Base-by-base conservation (phyloP, 192 early-diverging fungal genomes). In the Irineochytrium annulatum region DNA sequence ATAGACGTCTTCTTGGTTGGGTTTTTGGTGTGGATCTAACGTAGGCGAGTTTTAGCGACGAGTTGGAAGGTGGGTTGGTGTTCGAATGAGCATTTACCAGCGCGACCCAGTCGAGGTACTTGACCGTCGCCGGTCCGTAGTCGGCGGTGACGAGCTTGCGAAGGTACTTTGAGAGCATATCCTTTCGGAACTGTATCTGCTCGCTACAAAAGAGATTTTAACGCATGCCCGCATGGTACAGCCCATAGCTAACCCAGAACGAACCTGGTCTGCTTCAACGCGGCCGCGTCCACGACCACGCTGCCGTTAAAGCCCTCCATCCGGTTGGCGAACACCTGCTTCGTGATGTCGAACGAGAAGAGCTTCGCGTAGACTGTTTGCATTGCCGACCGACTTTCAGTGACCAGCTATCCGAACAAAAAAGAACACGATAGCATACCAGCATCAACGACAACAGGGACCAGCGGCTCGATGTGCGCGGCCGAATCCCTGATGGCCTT, bases 21-120 rank as follows among this genome's bases (percentile, higher is more conserved):
- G 29, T 81, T 90, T 31, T 87, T 75, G 19, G 81, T 85, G 48
- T 51, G 48, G 6, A 51, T 51, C 30, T 33, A n/a, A n/a, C n/a
- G n/a, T n/a, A n/a, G n/a, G n/a, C n/a, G n/a, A n/a, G n/a, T n/a
- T n/a, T n/a, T n/a, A n/a, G n/a, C n/a, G n/a, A n/a, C n/a, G n/a
- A n/a, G n/a, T n/a, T n/a, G n/a, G n/a, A n/a, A n/a, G n/a, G n/a
- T n/a, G n/a, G n/a, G n/a, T n/a, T n/a, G n/a, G 63, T 90, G 89
- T 54, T 89, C 88, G 52, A n/a, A n/a, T n/a, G n/a, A n/a, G n/a
- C n/a, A n/a, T n/a, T n/a, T n/a, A n/a, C n/a, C n/a, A n/a, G 30
- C 1, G 83, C 89, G 13, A 90, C 87, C 73, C 87, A 87, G 59
- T 89, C 87, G 28, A 91, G 74, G 57, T 91, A 90, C 67, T 85